phyloP scores from a whole-genome alignment of 768 basidiomycete species.

The Agaricus subrufescens region DNA sequence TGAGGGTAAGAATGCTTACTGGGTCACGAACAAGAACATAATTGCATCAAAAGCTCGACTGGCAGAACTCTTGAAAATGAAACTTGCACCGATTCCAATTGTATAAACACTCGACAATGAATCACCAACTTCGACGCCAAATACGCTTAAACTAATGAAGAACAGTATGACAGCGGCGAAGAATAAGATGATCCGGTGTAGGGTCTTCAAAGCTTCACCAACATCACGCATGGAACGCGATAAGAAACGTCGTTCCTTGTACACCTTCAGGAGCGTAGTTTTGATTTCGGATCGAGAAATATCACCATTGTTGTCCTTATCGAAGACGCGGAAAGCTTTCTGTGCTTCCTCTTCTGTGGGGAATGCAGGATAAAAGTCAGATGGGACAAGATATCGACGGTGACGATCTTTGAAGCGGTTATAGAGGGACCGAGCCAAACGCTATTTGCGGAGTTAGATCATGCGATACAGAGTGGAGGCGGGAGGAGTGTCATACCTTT shows the following conservation, averaged over 20 bases:
- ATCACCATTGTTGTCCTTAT: slow-evolving; percentile 74
- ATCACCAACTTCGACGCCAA: slow-evolving; percentile 60
- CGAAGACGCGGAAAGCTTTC: slow-evolving; percentile 71
- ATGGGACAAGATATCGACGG: slow-evolving; percentile 59
- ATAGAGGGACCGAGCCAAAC: slow-evolving; percentile 65
- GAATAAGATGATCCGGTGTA: slow-evolving; percentile 59
- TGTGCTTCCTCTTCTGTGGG: slow-evolving; percentile 48
- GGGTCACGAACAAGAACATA: slow-evolving; percentile 79
- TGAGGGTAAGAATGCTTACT: slow-evolving; percentile 41
- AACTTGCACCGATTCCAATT: slow-evolving; percentile 68
- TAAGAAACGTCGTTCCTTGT: slow-evolving; percentile 75
- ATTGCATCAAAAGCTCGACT: slow-evolving; percentile 73
- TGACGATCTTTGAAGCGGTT: slow-evolving; percentile 50
- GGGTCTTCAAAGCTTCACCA: slow-evolving; percentile 56
- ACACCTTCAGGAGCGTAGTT: slow-evolving; percentile 58
- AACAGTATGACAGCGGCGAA: slow-evolving; percentile 63
- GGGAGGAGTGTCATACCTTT: slow-evolving; percentile 38
- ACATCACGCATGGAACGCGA: slow-evolving; percentile 77
- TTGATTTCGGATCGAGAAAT: slow-evolving; percentile 75
- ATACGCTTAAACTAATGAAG: slow-evolving; percentile 70
- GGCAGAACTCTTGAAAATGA: slow-evolving; percentile 75
- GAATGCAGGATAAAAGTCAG: slow-evolving; percentile 71
- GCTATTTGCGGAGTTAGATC: slow-evolving; percentile 28
- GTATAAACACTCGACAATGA: slow-evolving; percentile 72
- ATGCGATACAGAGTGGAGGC: not conserved